Evolutionary conservation across 345 rosid genomes (phyloP).

Genomic region (Citrus reticulata): DNA sequence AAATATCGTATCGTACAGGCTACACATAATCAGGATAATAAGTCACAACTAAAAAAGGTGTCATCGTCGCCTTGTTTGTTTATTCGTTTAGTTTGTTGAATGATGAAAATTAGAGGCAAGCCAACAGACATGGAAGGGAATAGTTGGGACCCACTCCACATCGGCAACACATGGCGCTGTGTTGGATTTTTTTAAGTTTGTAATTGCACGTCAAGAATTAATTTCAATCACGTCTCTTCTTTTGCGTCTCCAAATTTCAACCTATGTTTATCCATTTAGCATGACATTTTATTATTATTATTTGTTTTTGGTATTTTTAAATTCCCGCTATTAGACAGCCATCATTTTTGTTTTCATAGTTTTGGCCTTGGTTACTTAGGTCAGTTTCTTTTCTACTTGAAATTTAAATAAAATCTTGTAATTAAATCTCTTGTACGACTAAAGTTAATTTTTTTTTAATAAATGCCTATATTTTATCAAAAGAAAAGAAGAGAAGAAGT

Average conservation of each 20-base stretch:
- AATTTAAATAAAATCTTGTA: neutral
- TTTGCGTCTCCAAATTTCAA: neutral
- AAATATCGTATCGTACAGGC: too few relatives aligned
- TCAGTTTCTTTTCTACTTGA: too few relatives aligned
- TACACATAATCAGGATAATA: too few relatives aligned
- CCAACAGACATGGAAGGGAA: neutral
- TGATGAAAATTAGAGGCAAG: neutral
- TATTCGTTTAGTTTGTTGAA: too few relatives aligned
- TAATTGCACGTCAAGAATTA: slow-evolving; percentile 21
- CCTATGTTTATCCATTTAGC: neutral
- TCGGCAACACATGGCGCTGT: slow-evolving; percentile 23
- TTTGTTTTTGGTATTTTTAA: neutral
- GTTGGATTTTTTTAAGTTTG: slow-evolving; percentile 10
- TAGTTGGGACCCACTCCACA: slow-evolving; percentile 25
- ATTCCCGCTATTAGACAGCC: neutral
- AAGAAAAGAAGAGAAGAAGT: too few relatives aligned
- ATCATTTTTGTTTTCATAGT: neutral
- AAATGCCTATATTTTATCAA: too few relatives aligned
- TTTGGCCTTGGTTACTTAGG: neutral
- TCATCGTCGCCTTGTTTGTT: too few relatives aligned
- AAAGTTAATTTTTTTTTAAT: too few relatives aligned
- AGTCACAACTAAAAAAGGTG: too few relatives aligned
- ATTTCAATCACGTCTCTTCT: neutral
- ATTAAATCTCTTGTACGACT: neutral
- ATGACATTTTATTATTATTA: neutral